Conservation (phyloP, 768 basidiomycete genomes). For the Hericium alpestre region DNA sequence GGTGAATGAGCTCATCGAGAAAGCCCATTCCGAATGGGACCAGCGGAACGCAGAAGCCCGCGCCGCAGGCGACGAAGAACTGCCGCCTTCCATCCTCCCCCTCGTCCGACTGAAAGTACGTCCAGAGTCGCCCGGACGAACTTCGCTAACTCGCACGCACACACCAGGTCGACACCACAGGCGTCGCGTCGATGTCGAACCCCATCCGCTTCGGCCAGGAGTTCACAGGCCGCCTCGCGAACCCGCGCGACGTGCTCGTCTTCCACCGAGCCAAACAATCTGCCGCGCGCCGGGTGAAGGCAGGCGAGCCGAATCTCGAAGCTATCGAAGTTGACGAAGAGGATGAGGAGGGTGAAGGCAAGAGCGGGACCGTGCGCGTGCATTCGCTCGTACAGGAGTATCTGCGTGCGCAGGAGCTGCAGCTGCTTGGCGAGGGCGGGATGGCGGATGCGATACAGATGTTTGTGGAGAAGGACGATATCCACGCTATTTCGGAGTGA, state of each 20-base stretch:
- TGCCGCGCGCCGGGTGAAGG: constrained; percentile 40
- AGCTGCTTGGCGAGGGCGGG: constrained; percentile 78
- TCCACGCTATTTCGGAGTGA: constrained; percentile 80
- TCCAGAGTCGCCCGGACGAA: background rate
- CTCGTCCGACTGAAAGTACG: constrained; percentile 73
- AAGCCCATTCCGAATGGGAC: constrained; percentile 71
- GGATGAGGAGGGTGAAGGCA: constrained; percentile 4
- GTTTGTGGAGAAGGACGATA: constrained; percentile 97
- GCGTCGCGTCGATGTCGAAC: constrained; percentile 85
- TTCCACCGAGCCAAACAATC: constrained; percentile 78
- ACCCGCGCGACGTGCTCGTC: constrained; percentile 85
- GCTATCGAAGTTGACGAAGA: constrained; percentile 41
- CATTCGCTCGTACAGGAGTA: constrained; percentile 88
- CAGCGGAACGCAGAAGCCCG: constrained; percentile 56
- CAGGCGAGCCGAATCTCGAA: constrained; percentile 62
- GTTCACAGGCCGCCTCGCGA: constrained; percentile 83
- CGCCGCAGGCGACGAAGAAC: constrained; percentile 49
- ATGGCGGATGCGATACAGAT: constrained; percentile 92
- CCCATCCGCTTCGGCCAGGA: constrained; percentile 95
- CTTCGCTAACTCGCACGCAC: background rate
- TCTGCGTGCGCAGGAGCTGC: constrained; percentile 83
- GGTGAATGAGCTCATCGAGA: constrained; percentile 71
- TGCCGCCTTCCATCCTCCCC: constrained; percentile 63
- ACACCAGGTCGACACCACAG: constrained; percentile 76
- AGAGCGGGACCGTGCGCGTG: constrained; percentile 72